These are phyloP conservation scores for Aegilops umbellulata DNA, from an alignment of 176 grass and related monocot species.

Conservation along the genomic window DNA sequence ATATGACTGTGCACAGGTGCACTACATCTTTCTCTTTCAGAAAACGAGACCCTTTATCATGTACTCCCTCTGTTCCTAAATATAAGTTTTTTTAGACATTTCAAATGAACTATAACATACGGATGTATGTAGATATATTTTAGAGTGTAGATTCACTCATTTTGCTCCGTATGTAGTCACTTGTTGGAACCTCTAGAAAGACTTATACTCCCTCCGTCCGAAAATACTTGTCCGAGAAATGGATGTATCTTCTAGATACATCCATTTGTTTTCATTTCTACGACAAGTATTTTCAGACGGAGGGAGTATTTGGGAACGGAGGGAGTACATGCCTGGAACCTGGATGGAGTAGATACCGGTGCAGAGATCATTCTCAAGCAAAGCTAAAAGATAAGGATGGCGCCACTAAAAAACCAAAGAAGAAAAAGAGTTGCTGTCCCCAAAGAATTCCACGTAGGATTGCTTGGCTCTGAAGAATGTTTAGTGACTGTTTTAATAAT, in stretches of 20 bases:
- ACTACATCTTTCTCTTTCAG: not conserved
- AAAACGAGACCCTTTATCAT: slow-evolving; percentile 8
- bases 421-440: not conserved
- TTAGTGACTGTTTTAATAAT: slow-evolving; percentile 31
- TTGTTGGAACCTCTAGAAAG: too few species aligned
- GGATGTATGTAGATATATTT: too few species aligned
- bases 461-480: slow-evolving; percentile 49
- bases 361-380: not conserved
- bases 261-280: too few species aligned
- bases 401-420: not conserved
- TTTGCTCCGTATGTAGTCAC: too few species aligned
- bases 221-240: too few species aligned
- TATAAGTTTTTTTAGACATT: too few species aligned
- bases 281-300: too few species aligned
- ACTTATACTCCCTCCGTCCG: too few species aligned
- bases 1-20: slow-evolving; percentile 1
- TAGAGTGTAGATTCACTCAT: too few species aligned
- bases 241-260: too few species aligned
- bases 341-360: not conserved
- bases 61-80: not conserved
- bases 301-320: too few species aligned
- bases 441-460: slow-evolving; percentile 23
- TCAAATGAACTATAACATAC: too few species aligned
- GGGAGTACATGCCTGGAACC: not conserved
- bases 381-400: not conserved